Evolutionary conservation across 805 yeast genomes (phyloP).

Genomic region (Wickerhamomyces chambardii): DNA sequence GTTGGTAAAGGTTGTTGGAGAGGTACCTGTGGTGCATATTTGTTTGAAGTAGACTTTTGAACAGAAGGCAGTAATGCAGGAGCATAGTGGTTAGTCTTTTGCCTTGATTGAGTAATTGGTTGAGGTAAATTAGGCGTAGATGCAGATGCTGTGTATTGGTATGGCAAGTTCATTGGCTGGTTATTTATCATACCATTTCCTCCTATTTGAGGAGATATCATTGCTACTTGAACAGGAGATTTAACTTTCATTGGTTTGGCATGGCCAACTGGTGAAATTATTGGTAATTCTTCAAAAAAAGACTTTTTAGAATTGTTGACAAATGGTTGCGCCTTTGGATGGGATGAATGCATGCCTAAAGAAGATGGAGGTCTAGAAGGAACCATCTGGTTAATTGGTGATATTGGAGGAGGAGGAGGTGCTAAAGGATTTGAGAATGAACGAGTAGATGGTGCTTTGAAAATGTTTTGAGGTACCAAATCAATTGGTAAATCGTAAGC

Average conservation of each 20-base stretch:
- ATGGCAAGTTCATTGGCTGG: conserved; percentile 4
- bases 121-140: too few relatives aligned
- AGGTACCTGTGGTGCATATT: conserved; percentile 26
- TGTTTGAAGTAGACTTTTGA: conserved; percentile 15
- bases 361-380: neutral
- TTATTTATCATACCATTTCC: too few relatives aligned
- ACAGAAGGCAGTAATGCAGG: too few relatives aligned
- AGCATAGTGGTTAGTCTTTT: too few relatives aligned
- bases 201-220: conserved; percentile 1
- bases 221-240: neutral
- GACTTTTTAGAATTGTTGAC: too few relatives aligned
- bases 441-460: conserved; percentile 1
- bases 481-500: conserved; percentile 69
- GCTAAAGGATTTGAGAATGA: neutral
- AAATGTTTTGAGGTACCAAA: conserved; percentile 29
- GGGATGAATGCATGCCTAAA: neutral
- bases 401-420: neutral
- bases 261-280: conserved; percentile 8
- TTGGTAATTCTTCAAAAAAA: conserved; percentile 54
- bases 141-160: conserved; percentile 2
- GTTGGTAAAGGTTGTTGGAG: conserved; percentile 5
- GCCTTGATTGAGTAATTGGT: too few relatives aligned
- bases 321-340: conserved; percentile 21
- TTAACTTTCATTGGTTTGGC: too few relatives aligned
- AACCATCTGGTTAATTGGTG: neutral